Base-by-base conservation (phyloP, 257 asterid species). In the Nicotiana obtusifolia region DNA sequence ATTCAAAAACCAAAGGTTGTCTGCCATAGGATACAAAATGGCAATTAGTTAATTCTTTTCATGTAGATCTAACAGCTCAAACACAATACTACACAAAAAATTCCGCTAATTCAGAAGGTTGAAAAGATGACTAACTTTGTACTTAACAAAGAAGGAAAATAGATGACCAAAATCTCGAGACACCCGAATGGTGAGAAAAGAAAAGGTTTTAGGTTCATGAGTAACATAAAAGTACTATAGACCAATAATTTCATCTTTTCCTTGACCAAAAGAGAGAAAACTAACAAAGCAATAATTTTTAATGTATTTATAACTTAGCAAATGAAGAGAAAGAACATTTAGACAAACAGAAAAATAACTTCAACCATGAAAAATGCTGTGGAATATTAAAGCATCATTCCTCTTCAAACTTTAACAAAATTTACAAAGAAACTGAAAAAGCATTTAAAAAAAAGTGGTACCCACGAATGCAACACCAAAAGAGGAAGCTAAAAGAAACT, bases 391-490 rank as follows among this genome's bases (percentile, higher is more conserved):
- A 69, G 60, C 16, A 73, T 73, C 8, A 73, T 47, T 41, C 1
- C 61, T 47, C 41, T 73, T 47, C 9, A 73, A 73, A 47, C 61
- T 7, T 73, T 22, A 3, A 69, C 3, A 1, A 69, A 19, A 37
- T n/a, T 41, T 10, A 8, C 77, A 66, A 4, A 66, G 13, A 17
- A 33, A 33, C 76, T 11, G 35, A 69, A 47, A 73, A 47, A 26
- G 57, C 37, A 47, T 2, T 52, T 13, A 79, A 71, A 59, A 4
- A 76, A 76, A 68, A 57, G 81, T 82, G 82, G 82, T 47, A 24
- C 77, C 78, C 64, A 67, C 69, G 44, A 76, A 62, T 57, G 76
- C 78, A 76, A 76, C 24, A 78, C 52, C 68, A 64, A 16, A 82
- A 68, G 20, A 64, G 85, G 76, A 37, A 75, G 76, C 24, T 2